phyloP scores from a whole-genome alignment of 2,329 filamentous ascomycete species.

The Daldinia sp. region DNA sequence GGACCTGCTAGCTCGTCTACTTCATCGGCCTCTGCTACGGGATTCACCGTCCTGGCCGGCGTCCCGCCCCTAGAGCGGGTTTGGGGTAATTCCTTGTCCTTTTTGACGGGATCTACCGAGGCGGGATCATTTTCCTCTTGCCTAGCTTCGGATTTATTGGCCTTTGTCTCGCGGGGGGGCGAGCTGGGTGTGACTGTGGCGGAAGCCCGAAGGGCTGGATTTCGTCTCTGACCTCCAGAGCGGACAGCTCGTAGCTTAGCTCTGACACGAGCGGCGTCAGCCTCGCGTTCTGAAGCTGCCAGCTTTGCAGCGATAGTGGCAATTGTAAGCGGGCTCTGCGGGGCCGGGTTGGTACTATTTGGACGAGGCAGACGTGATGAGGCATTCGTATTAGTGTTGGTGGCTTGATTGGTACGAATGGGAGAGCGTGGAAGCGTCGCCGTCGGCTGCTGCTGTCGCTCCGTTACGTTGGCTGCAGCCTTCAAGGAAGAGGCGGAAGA shows the following conservation, averaged over 20 bases:
- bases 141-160: constrained; percentile 1
- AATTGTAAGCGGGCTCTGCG: constrained; percentile 68
- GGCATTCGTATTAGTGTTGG: constrained; percentile 16
- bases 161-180: constrained; percentile 6
- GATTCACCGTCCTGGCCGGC: not conserved
- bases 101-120: constrained; percentile 43
- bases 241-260: constrained; percentile 68
- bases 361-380: constrained; percentile 50
- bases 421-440: constrained; percentile 23
- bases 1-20: constrained; percentile 16
- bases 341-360: constrained; percentile 49
- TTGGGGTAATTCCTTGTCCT: constrained; percentile 16
- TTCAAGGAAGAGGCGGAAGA: constrained; percentile 10
- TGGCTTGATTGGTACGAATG: constrained; percentile 10
- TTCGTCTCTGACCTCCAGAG: constrained; percentile 37
- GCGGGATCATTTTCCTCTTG: constrained; percentile 30
- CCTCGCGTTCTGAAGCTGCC: constrained; percentile 69
- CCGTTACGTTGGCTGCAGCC: constrained; percentile 1
- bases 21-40: not conserved
- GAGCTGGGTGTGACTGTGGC: constrained; percentile 3
- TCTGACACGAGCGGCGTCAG: constrained; percentile 68
- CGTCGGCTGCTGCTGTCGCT: constrained; percentile 3
- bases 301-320: constrained; percentile 69
- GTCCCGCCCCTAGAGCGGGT: not conserved
- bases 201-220: constrained; percentile 41